Base-by-base conservation (phyloP, 225 moss, liverwort and hornwort species). In the Marchantia polymorpha region DNA sequence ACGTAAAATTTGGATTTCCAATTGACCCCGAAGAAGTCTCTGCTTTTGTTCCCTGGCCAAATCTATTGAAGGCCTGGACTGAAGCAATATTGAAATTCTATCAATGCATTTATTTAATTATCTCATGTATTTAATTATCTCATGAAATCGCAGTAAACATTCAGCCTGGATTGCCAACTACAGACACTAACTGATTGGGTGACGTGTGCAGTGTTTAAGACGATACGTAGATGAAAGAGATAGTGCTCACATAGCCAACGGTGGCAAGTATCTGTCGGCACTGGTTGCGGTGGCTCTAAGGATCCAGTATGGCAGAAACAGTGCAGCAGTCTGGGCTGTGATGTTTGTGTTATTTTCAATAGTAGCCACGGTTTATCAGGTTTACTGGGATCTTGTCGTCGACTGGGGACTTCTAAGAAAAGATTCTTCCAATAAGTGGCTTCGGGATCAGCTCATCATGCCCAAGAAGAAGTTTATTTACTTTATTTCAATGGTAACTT, bases 401-500 rank as follows among this genome's bases (percentile, higher is more conserved):
- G 97, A 99, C 71, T 99, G 97, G 97, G 97, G 97, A 27, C 87
- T 99, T 58, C 91, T 99, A 60, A 88, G 88, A 69, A 85, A 54
- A 48, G 59, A 89, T 7, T 94, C 97, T 7, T 83, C 47, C 51
- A 93, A 99, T 75, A 90, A 85, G 15, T 99, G 97, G 97, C 89
- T 99, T 60, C 87, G 94, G 23, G 94, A 99, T 84, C 85, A 86
- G 77, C 97, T 99, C 58, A 88, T 94, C 65, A 88, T 88, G 87
- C 84, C 93, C 46, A 90, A 82, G 75, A 92, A 82, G 67, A 92
- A 94, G 75, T 85, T 87, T 39, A 15, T 90, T 15, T 99, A 99
- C 76, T 99, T 94, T 69, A 5, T 94, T 64, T 91, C 97, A 23
- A 99, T 99, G 97, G 96, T 97, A 82, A 74, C 78, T 73, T 14